Percentiles rank a stretch among this genome's conserved stretches.
Evolutionary conservation across 2,329 filamentous ascomycete genomes (phyloP).

Genomic region (Pseudogymnoascus sp.): DNA sequence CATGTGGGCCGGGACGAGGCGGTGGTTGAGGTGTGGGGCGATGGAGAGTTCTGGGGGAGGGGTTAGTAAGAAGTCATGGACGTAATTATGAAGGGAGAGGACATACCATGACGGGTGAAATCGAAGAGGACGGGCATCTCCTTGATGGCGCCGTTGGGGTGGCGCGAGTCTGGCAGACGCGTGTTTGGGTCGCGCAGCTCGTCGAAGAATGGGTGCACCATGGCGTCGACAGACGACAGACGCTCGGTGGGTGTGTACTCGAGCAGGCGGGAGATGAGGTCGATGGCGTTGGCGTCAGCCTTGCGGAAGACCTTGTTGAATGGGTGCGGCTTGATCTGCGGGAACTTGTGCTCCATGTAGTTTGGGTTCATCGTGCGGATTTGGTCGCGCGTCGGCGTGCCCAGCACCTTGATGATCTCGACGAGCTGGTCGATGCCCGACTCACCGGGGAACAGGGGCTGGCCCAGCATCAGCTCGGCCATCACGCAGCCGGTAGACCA

Average conservation of each 20-base stretch:
- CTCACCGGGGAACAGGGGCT: constrained; percentile 95
- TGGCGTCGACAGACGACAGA: constrained; percentile 85
- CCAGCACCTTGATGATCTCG: constrained; percentile 98
- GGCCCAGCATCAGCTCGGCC: constrained; percentile 97
- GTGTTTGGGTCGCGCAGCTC: constrained; percentile 89
- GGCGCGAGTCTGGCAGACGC: constrained; percentile 86
- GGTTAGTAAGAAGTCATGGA: constrained; percentile 14
- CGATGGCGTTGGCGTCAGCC: constrained; percentile 85
- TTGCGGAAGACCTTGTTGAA: constrained; percentile 99
- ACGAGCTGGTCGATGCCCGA: constrained; percentile 98
- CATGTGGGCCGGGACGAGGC: constrained; percentile 79
- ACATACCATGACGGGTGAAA: constrained; percentile 84
- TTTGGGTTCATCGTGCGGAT: constrained; percentile 99
- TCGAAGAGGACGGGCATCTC: constrained; percentile 86
- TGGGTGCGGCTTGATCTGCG: constrained; percentile 97
- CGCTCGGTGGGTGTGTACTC: constrained; percentile 98
- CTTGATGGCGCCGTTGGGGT: constrained; percentile 68
- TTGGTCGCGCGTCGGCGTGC: constrained; percentile 92
- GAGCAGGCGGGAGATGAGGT: constrained; percentile 84
- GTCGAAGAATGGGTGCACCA: constrained; percentile 98
- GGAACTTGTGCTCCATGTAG: constrained; percentile 99
- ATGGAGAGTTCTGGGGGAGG: constrained; percentile 81
- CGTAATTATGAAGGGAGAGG: constrained; percentile 6
- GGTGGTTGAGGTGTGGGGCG: constrained; percentile 74
- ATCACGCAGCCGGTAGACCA: constrained; percentile 99